These are phyloP conservation scores for Abelmoschus esculentus DNA, from an alignment of 345 rosid species.

Conservation along the genomic window DNA sequence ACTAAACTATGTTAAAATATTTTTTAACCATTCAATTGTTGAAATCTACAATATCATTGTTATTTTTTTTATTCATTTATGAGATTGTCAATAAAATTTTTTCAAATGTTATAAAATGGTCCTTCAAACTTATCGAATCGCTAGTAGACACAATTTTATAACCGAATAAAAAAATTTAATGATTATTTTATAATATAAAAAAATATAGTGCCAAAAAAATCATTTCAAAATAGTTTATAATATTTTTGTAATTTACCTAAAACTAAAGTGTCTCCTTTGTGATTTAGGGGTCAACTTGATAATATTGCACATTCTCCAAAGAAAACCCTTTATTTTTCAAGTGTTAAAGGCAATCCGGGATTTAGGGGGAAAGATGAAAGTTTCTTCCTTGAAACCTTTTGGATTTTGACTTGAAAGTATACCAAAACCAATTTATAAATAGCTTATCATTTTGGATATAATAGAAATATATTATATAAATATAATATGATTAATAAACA, in stretches of 20 bases:
- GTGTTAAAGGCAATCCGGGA: slow-evolving; percentile 44
- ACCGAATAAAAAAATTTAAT: too few species aligned
- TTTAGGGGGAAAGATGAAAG: slow-evolving; percentile 41
- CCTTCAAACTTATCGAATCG: too few species aligned
- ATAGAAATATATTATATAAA: background rate
- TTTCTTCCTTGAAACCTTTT: slow-evolving; percentile 30
- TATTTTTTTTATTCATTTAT: too few species aligned
- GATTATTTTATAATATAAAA: too few species aligned
- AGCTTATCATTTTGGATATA: background rate
- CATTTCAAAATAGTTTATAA: too few species aligned
- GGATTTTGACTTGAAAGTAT: slow-evolving; percentile 54
- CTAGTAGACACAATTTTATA: too few species aligned
- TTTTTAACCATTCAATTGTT: too few species aligned
- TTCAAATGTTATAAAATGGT: too few species aligned
- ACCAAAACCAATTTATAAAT: slow-evolving; percentile 5
- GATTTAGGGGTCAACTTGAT: slow-evolving; percentile 13
- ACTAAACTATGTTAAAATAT: too few species aligned
- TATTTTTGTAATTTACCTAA: background rate
- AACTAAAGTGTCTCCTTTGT: background rate
- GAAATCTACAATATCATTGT: too few species aligned
- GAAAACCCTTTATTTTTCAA: slow-evolving; percentile 8
- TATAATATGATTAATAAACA: background rate
- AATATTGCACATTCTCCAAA: slow-evolving; percentile 32
- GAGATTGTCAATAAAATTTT: too few species aligned
- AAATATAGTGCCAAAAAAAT: too few species aligned